These are phyloP conservation scores for Papiliotrema fonsecae DNA, from an alignment of 1,284 basidiomycete genomes.

Conservation along the genomic window DNA sequence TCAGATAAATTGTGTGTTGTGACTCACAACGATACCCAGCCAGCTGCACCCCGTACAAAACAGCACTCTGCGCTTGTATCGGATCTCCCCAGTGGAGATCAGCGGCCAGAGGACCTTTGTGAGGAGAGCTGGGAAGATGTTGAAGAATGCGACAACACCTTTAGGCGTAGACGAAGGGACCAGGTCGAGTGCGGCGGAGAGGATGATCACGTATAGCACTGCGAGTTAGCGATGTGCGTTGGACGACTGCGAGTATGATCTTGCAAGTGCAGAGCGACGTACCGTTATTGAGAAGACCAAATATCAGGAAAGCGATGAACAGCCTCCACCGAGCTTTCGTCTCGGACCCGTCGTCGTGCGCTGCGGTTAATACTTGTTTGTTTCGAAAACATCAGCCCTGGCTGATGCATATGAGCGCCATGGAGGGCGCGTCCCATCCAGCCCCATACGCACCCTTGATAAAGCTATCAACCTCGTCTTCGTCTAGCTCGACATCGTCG, in stretches of 20 bases:
- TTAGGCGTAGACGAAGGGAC: conserved; percentile 79
- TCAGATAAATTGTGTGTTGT: neutral
- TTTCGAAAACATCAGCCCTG: too few species aligned
- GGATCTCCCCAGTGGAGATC: conserved; percentile 71
- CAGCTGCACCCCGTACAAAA: conserved; percentile 71
- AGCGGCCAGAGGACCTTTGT: conserved; percentile 95
- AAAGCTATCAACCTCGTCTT: conserved; percentile 3
- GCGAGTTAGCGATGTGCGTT: neutral
- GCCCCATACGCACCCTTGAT: neutral
- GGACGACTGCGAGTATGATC: too few species aligned
- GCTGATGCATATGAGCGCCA: too few species aligned
- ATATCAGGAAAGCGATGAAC: conserved; percentile 40
- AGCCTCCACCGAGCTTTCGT: conserved; percentile 13
- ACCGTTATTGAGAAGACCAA: conserved; percentile 48
- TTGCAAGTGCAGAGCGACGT: neutral
- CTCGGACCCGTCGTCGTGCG: neutral
- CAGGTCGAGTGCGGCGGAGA: conserved; percentile 90
- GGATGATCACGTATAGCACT: conserved; percentile 93
- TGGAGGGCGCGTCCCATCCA: too few species aligned
- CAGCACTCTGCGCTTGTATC: conserved; percentile 67
- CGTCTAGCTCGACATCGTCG: conserved; percentile 4
- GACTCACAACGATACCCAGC: conserved; percentile 69
- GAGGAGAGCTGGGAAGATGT: conserved; percentile 72
- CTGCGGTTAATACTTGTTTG: neutral
- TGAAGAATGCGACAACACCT: conserved; percentile 89